Evolutionary conservation across 2,329 filamentous ascomycete species (phyloP), one percentile per base, ranked within the genome.

Genomic region (Basipetospora chlamydospora): DNA sequence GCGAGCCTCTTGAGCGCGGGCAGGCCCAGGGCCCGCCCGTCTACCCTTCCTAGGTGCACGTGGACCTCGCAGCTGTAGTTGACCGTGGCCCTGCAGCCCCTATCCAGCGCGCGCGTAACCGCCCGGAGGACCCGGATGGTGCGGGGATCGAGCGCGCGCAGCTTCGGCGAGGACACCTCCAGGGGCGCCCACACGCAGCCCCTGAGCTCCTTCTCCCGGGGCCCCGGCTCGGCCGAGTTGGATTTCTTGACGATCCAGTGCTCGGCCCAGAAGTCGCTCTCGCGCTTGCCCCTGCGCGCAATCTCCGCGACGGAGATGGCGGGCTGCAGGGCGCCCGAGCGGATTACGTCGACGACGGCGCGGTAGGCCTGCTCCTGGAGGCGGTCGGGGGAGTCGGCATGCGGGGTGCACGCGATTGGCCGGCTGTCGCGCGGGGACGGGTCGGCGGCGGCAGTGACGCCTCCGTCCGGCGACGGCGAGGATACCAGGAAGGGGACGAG

Each of bases 191-290:
- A 56, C 12, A 48, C 20, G 22, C 52, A 52, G n/a, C 46, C 45
- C n/a, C 44, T 16, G 10, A 43, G 43, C 3, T 44, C 41, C 7
- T 39, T 41, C 23, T 56, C 48, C 7, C 44, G 41, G 3, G 47
- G 44, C 9, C 42, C 41, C 2, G 54, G 50, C 31, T 50, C 47
- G 4, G 56, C 55, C n/a, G 58, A 60, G 41, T 58, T 59, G 26
- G 58, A 53, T 37, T 53, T 55, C 39, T 61, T 60, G 26, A 61
- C 53, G 18, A 60, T 53, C 58, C 57, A 61, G 36, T 52, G 47
- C 2, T 49, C 47, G n/a, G 40, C 40, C 57, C 55, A 60, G 36
- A 48, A 57, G 16, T 56, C 46, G 13, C 45, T 43, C 37, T 57
- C 55, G 5, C 47, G 39, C 8, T 37, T 31, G 3, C 43, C 43